Base-by-base conservation (phyloP, 2,329 filamentous ascomycete species). In the Exophiala calicioides region DNA sequence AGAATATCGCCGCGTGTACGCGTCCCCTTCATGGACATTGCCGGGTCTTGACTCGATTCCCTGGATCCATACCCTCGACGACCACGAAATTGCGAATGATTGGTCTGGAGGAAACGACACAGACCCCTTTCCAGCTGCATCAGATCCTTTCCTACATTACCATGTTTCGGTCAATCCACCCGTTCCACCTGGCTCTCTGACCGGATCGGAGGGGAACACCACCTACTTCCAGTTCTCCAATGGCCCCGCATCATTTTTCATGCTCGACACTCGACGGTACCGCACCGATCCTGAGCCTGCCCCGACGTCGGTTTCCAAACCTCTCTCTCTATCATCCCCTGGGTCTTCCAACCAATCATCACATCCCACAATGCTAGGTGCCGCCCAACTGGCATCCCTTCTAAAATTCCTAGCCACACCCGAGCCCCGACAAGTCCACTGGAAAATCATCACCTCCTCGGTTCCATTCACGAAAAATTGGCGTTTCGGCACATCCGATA, bases 401-500 rank as follows among this genome's bases (percentile, higher is more conserved):
- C 72, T 96, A 4, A 75, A 76, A 3, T 98, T 86, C 78, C 76
- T 98, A 15, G 73, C 74, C 8, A 81, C 79, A 1, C 82, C 86
- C 0, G 86, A 89, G 53, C 85, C 87, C 0, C 72, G 73, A 21
- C 88, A 89, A 1, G 84, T 96, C 0, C 84, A 85, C 61, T 98
- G 93, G 91, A 97, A 97, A 71, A 83, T 98, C 59, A 75, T 98
- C 39, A 84, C 90, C 13, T 90, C 87, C 29, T 90, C 87, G 13
- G 86, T 97, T 4, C 93, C 93, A 0, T 95, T 98, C 65, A 97
- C 93, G 5, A 95, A 95, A 71, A 98, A 98, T 67, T 98, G 93
- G 91, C 85, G 82, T 18, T 81, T 95, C 55, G 91, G 93, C 55
- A 82, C 82, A 2, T 77, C 84, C 52, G 93, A 98, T 63, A 97